A percentile compares a stretch with the other conserved stretches of the same genome.
Evolutionary conservation across 331 rosid genomes (phyloP).

Genomic region (Malus hybrid): DNA sequence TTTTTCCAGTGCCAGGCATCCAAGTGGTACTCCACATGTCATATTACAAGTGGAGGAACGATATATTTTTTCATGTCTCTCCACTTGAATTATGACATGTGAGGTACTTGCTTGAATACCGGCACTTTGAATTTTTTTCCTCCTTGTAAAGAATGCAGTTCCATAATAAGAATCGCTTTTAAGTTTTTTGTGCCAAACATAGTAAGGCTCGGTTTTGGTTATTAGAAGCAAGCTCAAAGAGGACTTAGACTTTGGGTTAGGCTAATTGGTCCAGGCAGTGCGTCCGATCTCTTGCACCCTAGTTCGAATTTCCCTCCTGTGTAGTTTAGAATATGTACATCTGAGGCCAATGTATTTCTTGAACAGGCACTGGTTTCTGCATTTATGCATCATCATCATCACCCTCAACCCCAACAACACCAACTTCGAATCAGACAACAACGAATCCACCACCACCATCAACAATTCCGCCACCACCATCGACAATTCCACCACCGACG

Average conservation of each 20-base stretch:
- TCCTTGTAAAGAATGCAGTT: background rate
- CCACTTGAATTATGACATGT: no score
- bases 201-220: background rate
- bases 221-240: background rate
- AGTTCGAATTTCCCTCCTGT: background rate
- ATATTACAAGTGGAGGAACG: no score
- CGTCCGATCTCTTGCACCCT: background rate
- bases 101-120: no score
- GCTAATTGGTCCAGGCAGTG: background rate
- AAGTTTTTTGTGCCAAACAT: background rate
- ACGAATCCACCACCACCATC: conserved; percentile 16
- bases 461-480: conserved; percentile 5
- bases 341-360: background rate
- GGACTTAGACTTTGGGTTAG: background rate
- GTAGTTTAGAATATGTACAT: background rate
- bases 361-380: conserved; percentile 76
- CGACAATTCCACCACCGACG: conserved; percentile 18
- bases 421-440: conserved; percentile 6
- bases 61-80: no score
- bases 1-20: no score
- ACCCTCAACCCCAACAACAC: background rate
- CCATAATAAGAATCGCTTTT: background rate
- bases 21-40: no score
- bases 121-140: no score
- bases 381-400: conserved; percentile 46